Base-by-base conservation (phyloP, 2,329 filamentous ascomycete genomes). In the Taxawa tesnikishii region DNA sequence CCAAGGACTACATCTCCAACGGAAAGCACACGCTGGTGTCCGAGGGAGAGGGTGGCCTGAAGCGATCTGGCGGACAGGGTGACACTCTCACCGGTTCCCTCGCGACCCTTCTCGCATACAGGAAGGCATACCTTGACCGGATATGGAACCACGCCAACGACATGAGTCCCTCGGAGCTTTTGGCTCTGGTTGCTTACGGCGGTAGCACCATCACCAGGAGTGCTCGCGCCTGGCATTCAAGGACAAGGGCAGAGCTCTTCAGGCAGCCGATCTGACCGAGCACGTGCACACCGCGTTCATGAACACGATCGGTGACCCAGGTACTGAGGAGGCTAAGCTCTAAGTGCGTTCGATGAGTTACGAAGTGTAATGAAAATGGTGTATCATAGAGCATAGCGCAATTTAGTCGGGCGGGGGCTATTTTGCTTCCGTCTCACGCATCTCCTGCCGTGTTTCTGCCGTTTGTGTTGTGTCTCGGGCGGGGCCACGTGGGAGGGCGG, bases 1-100 rank as follows among this genome's bases (percentile, higher is more conserved):
- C 59, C 2, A 73, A 73, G 39, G 90, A 98, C 57, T 75, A 79
- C 42, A 83, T 98, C 38, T 84, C 79, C 3, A 82, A 94, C 46
- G 83, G 87, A 9, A 63, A 70, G 36, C 67, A 67, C 33, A 93
- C 82, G n/a, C 59, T 87, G 15, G 62, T 80, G 0, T 81, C 79
- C 15, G 85, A 94, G 44, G 59, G 87, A 3, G 60, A 74, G 48
- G 90, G 90, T 6, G 88, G 88, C 1, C 59, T 75, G 54, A 98
- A 98, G 71, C 69, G 90, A 42, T 88, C 83, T 36, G 90, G 88
- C 29, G 90, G 90, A 0, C 90, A 98, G 59, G 90, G 90, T 2
- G 90, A 98, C 59, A 96, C 90, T 4, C 63, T 98, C 43, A 96
- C 90, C 0, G 90, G 90, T 2, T 77, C 77, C 19, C 63, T 98